Evolutionary conservation across 352 stramenopile species (phyloP).

Genomic region (Phytophthora citricola): DNA sequence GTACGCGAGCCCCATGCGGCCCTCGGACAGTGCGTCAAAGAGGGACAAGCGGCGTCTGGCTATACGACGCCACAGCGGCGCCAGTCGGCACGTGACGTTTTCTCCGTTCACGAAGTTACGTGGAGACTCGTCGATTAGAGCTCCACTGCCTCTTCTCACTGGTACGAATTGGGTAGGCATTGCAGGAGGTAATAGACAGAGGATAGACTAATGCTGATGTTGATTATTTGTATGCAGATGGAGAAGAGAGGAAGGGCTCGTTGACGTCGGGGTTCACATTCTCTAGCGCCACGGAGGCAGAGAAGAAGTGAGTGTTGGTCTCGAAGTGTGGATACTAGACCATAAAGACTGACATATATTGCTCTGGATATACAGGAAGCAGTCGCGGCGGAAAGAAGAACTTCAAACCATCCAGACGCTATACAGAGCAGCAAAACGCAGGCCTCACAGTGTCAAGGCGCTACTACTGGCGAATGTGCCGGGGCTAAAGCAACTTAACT

Average conservation of each 20-base stretch:
- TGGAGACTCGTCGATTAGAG: conserved; percentile 18
- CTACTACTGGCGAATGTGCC: conserved; percentile 47
- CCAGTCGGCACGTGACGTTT: conserved; percentile 68
- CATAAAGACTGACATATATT: background rate
- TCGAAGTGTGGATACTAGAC: background rate
- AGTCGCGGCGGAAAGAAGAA: conserved; percentile 51
- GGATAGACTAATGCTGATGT: background rate
- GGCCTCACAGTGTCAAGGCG: conserved; percentile 48
- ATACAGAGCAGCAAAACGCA: conserved; percentile 48
- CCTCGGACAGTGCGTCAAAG: conserved; percentile 24
- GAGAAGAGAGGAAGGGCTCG: conserved; percentile 21
- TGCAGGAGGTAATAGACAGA: no score
- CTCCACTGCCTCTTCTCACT: conserved; percentile 9
- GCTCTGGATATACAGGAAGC: conserved; percentile 22
- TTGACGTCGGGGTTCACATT: conserved; percentile 50
- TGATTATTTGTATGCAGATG: conserved; percentile 16
- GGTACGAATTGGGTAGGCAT: conserved; percentile 19
- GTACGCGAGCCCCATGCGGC: conserved; percentile 31
- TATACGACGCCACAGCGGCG: conserved; percentile 36
- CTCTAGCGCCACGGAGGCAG: conserved; percentile 34
- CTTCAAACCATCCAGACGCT: conserved; percentile 54
- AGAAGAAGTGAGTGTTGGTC: conserved; percentile 38
- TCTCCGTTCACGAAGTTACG: conserved; percentile 75
- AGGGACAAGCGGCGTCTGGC: conserved; percentile 19
- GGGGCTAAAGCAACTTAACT: conserved; percentile 43